Base-by-base conservation (phyloP, 768 basidiomycete genomes). In the Rhodosporidiobolus odoratus region DNA sequence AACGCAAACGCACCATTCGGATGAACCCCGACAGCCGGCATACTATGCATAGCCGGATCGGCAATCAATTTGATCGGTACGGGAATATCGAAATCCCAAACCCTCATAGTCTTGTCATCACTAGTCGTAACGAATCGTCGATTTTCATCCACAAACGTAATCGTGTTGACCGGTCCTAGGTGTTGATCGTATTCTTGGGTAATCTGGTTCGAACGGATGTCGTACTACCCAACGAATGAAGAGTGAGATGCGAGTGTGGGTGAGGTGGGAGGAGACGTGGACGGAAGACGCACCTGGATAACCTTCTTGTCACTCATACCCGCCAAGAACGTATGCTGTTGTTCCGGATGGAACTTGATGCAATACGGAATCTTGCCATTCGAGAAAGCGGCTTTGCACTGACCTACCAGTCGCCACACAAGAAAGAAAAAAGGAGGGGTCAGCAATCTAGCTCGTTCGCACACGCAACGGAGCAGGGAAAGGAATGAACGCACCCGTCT, bases 291-390 rank as follows among this genome's bases (percentile, higher is more conserved):
- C 77, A 92, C 94, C 85, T 97, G 95, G 47, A 98, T 91, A 74
- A 99, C 96, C 81, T 97, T 98, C 83, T 98, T 98, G 82, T 98
- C 94, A 48, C 89, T 90, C 96, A 98, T 99, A 70, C 96, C 96
- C 58, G 95, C 95, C 56, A 98, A 83, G 83, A 97, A 98, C 61
- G 94, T 88, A 78, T 96, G 83, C 78, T 97, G 93, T 79, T 97
- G 97, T 77, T 97, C 93, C 10, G 96, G 96, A 79, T 98, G 90
- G 83, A 97, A 99, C 64, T 88, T 86, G 63, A 98, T 84, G 60
- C 95, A 92, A 79, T 97, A 93, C 17, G 96, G 93, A 27, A 93
- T 93, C 83, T 97, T 97, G 72, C 95, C 96, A 77, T 97, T 98
- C 74, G 90, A 89, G 81, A 98, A 99, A 12, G 94, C 89, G 79